These are phyloP conservation scores for Aspergillus sojae DNA, from an alignment of 2,329 filamentous ascomycete genomes.

Conservation along the genomic window DNA sequence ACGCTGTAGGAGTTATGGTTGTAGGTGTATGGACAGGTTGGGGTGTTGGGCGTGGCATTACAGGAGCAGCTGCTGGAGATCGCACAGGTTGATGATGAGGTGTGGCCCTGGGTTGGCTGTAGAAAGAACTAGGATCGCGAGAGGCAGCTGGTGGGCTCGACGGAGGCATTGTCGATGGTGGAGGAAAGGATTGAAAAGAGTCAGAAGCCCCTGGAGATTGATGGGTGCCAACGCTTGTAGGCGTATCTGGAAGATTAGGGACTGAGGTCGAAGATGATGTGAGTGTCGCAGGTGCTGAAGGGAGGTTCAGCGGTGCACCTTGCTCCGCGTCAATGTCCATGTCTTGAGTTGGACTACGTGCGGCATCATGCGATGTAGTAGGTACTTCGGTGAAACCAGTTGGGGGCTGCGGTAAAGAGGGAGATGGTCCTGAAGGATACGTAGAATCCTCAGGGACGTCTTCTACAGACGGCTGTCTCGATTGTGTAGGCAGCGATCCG, in stretches of 20 bases:
- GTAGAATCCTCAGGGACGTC: slow-evolving; percentile 61
- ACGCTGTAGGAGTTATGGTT: slow-evolving; percentile 22
- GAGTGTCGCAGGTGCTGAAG: slow-evolving; percentile 42
- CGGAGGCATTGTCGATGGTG: slow-evolving; percentile 36
- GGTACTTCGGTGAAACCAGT: slow-evolving; percentile 25
- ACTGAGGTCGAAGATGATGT: slow-evolving; percentile 29
- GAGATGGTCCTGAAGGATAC: slow-evolving; percentile 51
- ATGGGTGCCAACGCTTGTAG: slow-evolving; percentile 21
- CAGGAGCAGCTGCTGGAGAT: slow-evolving; percentile 26
- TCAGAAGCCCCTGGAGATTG: slow-evolving; percentile 24
- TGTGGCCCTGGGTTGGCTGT: slow-evolving; percentile 18
- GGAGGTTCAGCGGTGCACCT: slow-evolving; percentile 36
- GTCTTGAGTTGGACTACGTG: slow-evolving; percentile 27
- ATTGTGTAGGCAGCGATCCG: slow-evolving; percentile 45
- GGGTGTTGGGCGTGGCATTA: slow-evolving; percentile 21
- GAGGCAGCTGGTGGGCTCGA: slow-evolving; percentile 23
- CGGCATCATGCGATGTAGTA: slow-evolving; percentile 26
- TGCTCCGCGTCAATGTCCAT: slow-evolving; percentile 42
- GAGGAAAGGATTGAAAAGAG: slow-evolving; percentile 45
- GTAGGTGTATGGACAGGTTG: slow-evolving; percentile 25
- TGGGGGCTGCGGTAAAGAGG: slow-evolving; percentile 35
- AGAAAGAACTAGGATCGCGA: slow-evolving; percentile 27
- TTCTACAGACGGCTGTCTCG: slow-evolving; percentile 59
- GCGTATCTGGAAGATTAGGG: slow-evolving; percentile 38
- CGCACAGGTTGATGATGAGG: slow-evolving; percentile 28